Base-by-base conservation (phyloP, 2,329 filamentous ascomycete genomes). In the Colletotrichum cereale region DNA sequence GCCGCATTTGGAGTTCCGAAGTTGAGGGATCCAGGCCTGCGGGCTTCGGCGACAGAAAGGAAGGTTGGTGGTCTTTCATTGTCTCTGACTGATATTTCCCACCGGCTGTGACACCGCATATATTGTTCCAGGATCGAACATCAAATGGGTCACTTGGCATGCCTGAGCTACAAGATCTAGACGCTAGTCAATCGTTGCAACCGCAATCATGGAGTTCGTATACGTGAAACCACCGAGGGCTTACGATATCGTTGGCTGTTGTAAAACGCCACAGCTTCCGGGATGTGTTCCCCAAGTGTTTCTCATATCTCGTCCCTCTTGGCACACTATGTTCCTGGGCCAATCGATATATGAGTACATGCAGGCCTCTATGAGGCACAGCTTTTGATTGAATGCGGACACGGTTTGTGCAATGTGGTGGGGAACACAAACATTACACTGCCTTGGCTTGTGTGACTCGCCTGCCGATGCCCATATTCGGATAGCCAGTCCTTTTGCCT, bases 401-500 rank as follows among this genome's bases (percentile, higher is more conserved):
- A 26, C 18, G 24, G n/a, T 16, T 34, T 53, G 24, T 42, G 10
- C 24, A 36, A 44, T 36, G 12, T 18, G 5, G 5, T 40, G 24
- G 50, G 63, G n/a, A 26, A n/a, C 29, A 71, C 55, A 67, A 62
- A 36, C 38, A 64, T 40, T 26, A 36, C 42, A 40, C 50, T 31
- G 67, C 50, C 44, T 62, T 5, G 21, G 47, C 53, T 36, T 52
- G 57, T 67, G 42, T 42, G 6, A 62, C 63, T 36, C 40, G 26
- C 26, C n/a, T 61, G 12, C 24, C 7, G 24, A 12, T 55, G 16
- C 14, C 26, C 29, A 21, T 42, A 29, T 24, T 34, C 11, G 26
- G 11, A 12, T 5, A 10, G 12, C 16, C 16, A n/a, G n/a, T 26
- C 3, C 1, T 10, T 16, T 2, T 12, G 31, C 12, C 1, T 16